Conservation (phyloP, 2,329 filamentous ascomycete species). For the Aaosphaeria pasadenensis region DNA sequence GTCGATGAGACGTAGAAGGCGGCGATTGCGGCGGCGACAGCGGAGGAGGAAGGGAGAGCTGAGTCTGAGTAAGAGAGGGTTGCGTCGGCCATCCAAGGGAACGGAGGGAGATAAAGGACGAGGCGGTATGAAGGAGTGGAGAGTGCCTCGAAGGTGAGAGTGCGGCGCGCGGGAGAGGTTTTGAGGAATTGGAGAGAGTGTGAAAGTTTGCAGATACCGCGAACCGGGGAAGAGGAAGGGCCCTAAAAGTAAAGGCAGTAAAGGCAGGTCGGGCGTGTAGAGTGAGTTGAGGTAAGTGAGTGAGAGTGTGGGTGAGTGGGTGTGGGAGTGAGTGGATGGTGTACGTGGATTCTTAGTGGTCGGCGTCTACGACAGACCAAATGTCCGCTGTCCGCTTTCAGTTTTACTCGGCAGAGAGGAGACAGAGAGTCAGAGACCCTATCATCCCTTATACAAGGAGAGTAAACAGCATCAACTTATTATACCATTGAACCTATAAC, state of each 20-base stretch:
- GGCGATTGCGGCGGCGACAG: slow-evolving; percentile 9
- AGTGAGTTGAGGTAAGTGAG: too few relatives aligned
- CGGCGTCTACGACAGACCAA: neutral
- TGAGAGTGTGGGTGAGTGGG: too few relatives aligned
- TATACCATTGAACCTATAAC: too few relatives aligned
- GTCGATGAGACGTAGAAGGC: slow-evolving; percentile 4
- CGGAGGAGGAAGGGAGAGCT: slow-evolving; percentile 11
- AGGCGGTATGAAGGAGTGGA: too few relatives aligned
- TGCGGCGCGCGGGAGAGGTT: neutral
- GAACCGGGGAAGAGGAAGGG: slow-evolving; percentile 15
- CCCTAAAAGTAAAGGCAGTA: neutral
- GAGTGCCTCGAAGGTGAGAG: too few relatives aligned
- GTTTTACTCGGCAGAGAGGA: neutral
- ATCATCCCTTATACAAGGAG: too few relatives aligned
- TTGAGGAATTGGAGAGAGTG: neutral
- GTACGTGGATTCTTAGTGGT: slow-evolving; percentile 6
- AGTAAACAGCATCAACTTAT: too few relatives aligned
- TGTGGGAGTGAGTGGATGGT: too few relatives aligned
- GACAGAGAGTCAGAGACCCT: too few relatives aligned
- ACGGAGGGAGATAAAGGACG: too few relatives aligned
- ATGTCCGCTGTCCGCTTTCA: slow-evolving; percentile 1
- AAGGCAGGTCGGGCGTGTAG: too few relatives aligned
- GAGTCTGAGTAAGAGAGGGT: slow-evolving; percentile 5
- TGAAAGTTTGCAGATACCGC: slow-evolving; percentile 2
- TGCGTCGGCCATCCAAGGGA: slow-evolving; percentile 25